Evolutionary conservation across 345 rosid species (phyloP).

Genomic region (Salix dunnii): DNA sequence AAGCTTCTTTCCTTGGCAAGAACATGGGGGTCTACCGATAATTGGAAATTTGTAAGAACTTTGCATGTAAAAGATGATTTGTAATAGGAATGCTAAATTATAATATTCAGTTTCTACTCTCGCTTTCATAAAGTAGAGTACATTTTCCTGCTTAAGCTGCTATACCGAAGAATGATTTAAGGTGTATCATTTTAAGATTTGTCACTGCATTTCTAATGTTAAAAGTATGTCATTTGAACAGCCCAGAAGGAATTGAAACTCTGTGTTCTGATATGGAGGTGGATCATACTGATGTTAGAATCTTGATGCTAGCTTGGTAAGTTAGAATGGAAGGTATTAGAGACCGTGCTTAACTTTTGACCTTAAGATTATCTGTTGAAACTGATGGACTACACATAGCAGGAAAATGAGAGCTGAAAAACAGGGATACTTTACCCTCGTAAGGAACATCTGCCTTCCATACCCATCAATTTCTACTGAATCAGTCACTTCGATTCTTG

Average conservation of each 20-base stretch:
- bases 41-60: background rate
- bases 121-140: no score
- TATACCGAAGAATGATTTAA: background rate
- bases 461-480: background rate
- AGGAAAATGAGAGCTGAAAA: constrained; percentile 98
- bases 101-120: background rate
- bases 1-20: background rate
- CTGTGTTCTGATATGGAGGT: constrained; percentile 87
- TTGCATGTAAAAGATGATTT: background rate
- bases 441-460: constrained; percentile 29
- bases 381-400: constrained; percentile 15
- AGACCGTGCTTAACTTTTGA: background rate
- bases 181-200: constrained; percentile 2
- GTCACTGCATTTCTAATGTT: constrained; percentile 19
- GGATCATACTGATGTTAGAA: constrained; percentile 83
- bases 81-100: background rate
- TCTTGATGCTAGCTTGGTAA: constrained; percentile 98
- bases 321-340: constrained; percentile 15
- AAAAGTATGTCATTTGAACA: constrained; percentile 31
- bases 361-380: constrained; percentile 5
- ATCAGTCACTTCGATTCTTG: background rate
- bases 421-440: constrained; percentile 94
- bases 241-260: constrained; percentile 93
- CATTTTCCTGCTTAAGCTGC: background rate
- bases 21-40: background rate